These are phyloP conservation scores for Lithohypha guttulata DNA, from an alignment of 2,329 filamentous ascomycete genomes.

Conservation along the genomic window DNA sequence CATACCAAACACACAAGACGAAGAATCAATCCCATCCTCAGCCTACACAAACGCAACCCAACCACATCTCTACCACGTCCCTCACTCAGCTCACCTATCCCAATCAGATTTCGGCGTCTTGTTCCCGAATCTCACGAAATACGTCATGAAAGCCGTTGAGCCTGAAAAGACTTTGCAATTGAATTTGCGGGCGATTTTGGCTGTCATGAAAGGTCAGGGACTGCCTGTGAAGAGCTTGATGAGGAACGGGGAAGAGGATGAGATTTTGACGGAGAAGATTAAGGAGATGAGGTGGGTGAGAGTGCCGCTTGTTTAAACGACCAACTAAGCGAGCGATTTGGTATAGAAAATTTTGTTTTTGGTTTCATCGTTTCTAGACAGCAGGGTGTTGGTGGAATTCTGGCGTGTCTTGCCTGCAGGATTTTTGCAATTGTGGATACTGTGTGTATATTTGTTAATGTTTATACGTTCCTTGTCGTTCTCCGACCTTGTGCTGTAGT, in stretches of 20 bases:
- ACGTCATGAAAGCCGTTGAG: conserved; percentile 37
- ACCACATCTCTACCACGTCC: conserved; percentile 65
- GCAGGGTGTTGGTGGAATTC: too few relatives aligned
- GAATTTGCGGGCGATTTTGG: conserved; percentile 26
- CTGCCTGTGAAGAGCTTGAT: conserved; percentile 11
- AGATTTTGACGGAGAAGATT: background rate
- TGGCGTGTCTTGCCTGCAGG: too few relatives aligned
- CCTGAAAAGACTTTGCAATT: conserved; percentile 25
- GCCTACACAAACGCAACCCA: too few relatives aligned
- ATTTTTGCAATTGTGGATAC: too few relatives aligned
- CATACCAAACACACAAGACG: background rate
- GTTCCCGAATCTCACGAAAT: conserved; percentile 56
- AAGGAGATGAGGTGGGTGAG: conserved; percentile 3
- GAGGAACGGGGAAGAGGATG: background rate
- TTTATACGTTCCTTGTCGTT: too few relatives aligned
- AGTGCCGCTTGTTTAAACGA: conserved; percentile 1
- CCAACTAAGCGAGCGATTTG: too few relatives aligned
- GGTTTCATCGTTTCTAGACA: too few relatives aligned
- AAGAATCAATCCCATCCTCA: background rate
- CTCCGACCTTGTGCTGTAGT: too few relatives aligned
- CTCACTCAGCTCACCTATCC: conserved; percentile 64
- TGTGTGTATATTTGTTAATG: too few relatives aligned
- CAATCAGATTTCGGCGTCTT: conserved; percentile 77
- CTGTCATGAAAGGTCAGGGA: conserved; percentile 16
- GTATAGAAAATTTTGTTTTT: too few relatives aligned